Base-by-base conservation (phyloP, 371 early-diverging fungal genomes). In the Mortierella sp. region DNA sequence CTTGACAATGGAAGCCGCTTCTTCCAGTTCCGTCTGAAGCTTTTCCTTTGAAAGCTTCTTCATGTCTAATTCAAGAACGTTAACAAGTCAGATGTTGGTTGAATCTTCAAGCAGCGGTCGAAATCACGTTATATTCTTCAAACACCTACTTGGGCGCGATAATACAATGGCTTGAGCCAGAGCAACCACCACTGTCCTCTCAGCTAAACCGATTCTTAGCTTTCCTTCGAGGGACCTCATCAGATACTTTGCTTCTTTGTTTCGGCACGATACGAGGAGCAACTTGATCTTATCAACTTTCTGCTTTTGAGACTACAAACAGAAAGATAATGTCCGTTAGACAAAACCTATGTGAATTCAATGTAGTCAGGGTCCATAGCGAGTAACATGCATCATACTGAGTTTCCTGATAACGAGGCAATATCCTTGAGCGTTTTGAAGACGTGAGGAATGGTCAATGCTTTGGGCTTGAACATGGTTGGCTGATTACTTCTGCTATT, bases 121-220 rank as follows among this genome's bases (percentile, higher is more conserved):
- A 34, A 47, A 15, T 11, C 14, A 14, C n/a, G 27, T 5, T 1
- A 2, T 39, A 12, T n/a, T 2, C n/a, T 6, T 19, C 4, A 15
- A 26, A 23, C 7, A 17, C 60, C 42, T 67, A 82, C 85, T 72
- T 47, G 79, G 72, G 31, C 84, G 80, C 24, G 79, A 82, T 26
- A 90, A 56, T 1, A 91, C 89, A 53, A 85, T 83, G 0, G 95
- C 90, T 27, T 96, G 94, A 4, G 94, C 97, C 19, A 99, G 82
- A 1, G 97, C 89, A 14, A 89, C 86, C 34, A 99, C 84, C 6
- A 98, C 93, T 0, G 98, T 96, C 75, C 96, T 91, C 81, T 98
- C 99, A 0, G 99, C 99, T 26, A 99, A 83, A 32, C 99, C 99
- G 65, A 99, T 99, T 30, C 99, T 90, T 41, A 99, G 86, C 63